phyloP scores from a whole-genome alignment of 805 yeast species.

The Starmerella stigmatis region DNA sequence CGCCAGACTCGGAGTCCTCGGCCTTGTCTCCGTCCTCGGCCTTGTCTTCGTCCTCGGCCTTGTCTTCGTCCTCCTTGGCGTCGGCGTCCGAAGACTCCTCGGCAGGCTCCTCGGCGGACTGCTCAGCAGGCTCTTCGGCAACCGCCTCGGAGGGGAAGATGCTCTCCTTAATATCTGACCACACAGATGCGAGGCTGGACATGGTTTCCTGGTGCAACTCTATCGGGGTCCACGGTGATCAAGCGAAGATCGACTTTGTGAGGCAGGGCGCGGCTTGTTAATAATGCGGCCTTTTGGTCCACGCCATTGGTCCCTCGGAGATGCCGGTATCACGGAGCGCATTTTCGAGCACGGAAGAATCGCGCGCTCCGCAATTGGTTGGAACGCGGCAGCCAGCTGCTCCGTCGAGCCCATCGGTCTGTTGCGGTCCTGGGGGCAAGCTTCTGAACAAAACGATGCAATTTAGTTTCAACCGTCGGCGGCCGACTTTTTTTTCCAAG shows the following conservation, averaged over 20 bases:
- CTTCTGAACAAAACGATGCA: too few species aligned
- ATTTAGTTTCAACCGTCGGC: too few species aligned
- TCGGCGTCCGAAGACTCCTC: too few species aligned
- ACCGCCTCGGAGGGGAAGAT: slow-evolving; percentile 68
- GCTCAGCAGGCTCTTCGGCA: slow-evolving; percentile 44
- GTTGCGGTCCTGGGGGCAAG: too few species aligned
- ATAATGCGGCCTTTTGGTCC: slow-evolving; percentile 14
- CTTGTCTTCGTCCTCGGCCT: slow-evolving; percentile 11
- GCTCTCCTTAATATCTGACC: slow-evolving; percentile 68
- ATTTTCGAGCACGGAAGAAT: not conserved
- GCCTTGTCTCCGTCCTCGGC: slow-evolving; percentile 19
- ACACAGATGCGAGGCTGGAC: slow-evolving; percentile 31
- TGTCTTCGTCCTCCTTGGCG: slow-evolving; percentile 7
- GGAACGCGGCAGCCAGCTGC: not conserved
- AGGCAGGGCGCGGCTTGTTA: slow-evolving; percentile 11
- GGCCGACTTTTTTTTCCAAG: too few species aligned
- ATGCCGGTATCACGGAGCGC: slow-evolving; percentile 9
- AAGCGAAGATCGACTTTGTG: slow-evolving; percentile 3
- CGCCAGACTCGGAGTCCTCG: slow-evolving; percentile 22
- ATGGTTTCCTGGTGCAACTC: slow-evolving; percentile 9
- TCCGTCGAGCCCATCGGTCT: too few species aligned
- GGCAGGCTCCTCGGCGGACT: not conserved
- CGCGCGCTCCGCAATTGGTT: slow-evolving; percentile 1
- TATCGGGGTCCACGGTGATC: slow-evolving; percentile 5
- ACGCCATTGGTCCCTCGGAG: slow-evolving; percentile 12